phyloP scores from a whole-genome alignment of 2,329 filamentous ascomycete species.

The Sporothrix inflata region DNA sequence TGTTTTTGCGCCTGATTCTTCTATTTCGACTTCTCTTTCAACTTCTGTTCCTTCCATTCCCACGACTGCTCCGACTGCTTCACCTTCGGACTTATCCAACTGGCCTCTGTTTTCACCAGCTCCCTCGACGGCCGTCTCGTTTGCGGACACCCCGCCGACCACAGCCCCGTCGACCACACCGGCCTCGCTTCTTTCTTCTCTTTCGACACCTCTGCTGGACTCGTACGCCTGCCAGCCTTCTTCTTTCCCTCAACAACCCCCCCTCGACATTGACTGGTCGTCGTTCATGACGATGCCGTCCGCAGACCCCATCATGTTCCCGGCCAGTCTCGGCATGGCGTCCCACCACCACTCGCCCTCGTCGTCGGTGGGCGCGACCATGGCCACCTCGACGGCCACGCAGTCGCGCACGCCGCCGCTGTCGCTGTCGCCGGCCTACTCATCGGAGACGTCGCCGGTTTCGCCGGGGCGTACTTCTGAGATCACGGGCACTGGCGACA shows the following conservation, averaged over 20 bases:
- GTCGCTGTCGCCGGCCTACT: constrained; percentile 23
- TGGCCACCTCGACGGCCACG: constrained; percentile 21
- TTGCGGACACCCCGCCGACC: constrained; percentile 12
- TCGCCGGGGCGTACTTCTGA: neutral
- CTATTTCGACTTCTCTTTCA: neutral
- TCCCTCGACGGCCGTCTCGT: neutral
- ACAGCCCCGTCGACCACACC: constrained; percentile 4
- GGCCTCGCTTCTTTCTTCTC: neutral
- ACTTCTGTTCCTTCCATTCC: neutral
- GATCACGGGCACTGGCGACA: neutral
- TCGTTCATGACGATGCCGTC: constrained; percentile 23
- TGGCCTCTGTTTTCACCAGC: constrained; percentile 21
- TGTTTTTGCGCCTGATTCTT: constrained; percentile 16
- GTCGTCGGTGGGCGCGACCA: constrained; percentile 8
- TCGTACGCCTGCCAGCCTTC: neutral
- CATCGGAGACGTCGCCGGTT: constrained; percentile 13
- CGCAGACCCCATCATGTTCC: constrained; percentile 5
- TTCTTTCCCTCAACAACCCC: neutral
- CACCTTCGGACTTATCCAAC: neutral
- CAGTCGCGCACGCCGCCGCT: constrained; percentile 25
- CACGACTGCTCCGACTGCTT: neutral
- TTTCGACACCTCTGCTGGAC: constrained; percentile 24
- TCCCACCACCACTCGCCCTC: neutral
- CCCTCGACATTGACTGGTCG: constrained; percentile 27
- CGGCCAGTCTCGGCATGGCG: neutral